phyloP scores from a whole-genome alignment of 192 early-diverging fungal genomes.

The Podila epicladia region DNA sequence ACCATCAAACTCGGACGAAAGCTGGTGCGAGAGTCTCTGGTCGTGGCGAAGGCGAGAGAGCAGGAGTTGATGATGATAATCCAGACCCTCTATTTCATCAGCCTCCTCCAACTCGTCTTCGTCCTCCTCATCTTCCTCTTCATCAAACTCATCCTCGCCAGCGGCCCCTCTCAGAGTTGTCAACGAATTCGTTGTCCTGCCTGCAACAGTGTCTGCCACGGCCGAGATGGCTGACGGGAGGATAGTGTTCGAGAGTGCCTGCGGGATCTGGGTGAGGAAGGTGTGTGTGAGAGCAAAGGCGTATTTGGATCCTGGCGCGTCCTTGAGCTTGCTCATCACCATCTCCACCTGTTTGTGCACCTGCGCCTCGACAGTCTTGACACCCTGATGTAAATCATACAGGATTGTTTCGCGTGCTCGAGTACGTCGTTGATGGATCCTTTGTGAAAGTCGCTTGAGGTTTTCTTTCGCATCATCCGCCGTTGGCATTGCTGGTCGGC shows the following conservation, averaged over 20 bases:
- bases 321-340: slow-evolving; percentile 34
- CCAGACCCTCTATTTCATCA: slow-evolving; percentile 23
- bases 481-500: slow-evolving; percentile 5
- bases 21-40: slow-evolving; percentile 17
- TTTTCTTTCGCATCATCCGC: slow-evolving; percentile 35
- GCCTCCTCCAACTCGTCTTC: slow-evolving; percentile 12
- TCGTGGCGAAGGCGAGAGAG: slow-evolving; percentile 9
- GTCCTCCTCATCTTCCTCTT: slow-evolving; percentile 36
- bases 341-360: slow-evolving; percentile 50
- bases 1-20: slow-evolving; percentile 35
- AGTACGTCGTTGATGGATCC: slow-evolving; percentile 35
- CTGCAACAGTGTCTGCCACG: slow-evolving; percentile 38
- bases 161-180: slow-evolving; percentile 28
- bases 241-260: slow-evolving; percentile 37
- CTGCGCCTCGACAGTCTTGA: slow-evolving; percentile 45
- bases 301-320: slow-evolving; percentile 37
- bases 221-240: slow-evolving; percentile 48
- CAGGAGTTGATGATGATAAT: slow-evolving; percentile 12
- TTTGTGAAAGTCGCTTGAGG: slow-evolving; percentile 25
- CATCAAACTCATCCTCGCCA: slow-evolving; percentile 39
- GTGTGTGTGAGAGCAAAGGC: slow-evolving; percentile 45
- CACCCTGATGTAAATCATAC: slow-evolving; percentile 39
- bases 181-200: slow-evolving; percentile 36
- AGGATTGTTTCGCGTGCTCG: slow-evolving; percentile 41
- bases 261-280: slow-evolving; percentile 38